phyloP scores from a whole-genome alignment of 1,284 basidiomycete species.

The Trametes polyzona region DNA sequence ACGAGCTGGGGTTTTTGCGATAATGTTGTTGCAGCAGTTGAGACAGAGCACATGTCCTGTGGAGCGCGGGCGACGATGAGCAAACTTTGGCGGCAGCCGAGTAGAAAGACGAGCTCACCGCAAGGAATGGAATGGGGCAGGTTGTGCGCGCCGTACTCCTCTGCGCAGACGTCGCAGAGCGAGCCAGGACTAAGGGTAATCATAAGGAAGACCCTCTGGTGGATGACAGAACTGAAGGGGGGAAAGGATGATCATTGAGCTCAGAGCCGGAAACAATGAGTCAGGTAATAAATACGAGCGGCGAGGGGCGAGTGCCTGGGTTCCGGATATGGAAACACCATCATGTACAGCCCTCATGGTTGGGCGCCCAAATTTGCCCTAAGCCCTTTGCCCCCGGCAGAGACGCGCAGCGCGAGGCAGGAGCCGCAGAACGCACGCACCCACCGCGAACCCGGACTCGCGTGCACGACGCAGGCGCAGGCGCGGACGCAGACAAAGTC shows the following conservation, averaged over 20 bases:
- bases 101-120: slow-evolving; percentile 48
- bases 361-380: slow-evolving; percentile 17
- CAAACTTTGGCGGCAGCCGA: slow-evolving; percentile 27
- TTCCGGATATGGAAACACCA: slow-evolving; percentile 23
- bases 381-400: slow-evolving; percentile 26
- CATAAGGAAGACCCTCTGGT: slow-evolving; percentile 49
- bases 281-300: slow-evolving; percentile 35
- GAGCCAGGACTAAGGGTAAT: slow-evolving; percentile 78
- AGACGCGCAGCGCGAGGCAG: neutral
- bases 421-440: no score
- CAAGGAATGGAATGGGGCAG: slow-evolving; percentile 79
- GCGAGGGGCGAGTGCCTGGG: slow-evolving; percentile 27
- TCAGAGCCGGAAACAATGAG: slow-evolving; percentile 31
- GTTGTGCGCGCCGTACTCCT: slow-evolving; percentile 75
- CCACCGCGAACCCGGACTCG: neutral
- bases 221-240: slow-evolving; percentile 33
- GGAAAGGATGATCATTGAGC: slow-evolving; percentile 36
- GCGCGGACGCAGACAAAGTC: no score
- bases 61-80: slow-evolving; percentile 27
- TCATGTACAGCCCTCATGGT: slow-evolving; percentile 21
- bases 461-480: neutral
- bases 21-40: slow-evolving; percentile 73
- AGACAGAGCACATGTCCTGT: slow-evolving; percentile 78
- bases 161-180: slow-evolving; percentile 83
- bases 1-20: slow-evolving; percentile 74